A percentile compares a stretch with the other conserved stretches of the same genome.
Conservation (phyloP, 2,329 filamentous ascomycete species). For the Daldinia sp. region DNA sequence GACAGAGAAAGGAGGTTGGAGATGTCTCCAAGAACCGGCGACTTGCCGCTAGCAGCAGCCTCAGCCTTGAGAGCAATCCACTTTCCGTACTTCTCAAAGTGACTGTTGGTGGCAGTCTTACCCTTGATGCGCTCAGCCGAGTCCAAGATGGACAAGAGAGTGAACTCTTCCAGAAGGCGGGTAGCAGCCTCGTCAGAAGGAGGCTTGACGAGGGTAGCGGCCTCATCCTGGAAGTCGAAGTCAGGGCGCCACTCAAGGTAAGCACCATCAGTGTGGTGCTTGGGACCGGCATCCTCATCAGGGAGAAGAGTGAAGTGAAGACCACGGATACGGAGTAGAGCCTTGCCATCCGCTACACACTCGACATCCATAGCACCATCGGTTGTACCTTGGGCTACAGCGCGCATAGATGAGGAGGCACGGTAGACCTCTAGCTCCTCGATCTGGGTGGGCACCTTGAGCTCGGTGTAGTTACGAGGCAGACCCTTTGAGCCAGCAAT, state of each 20-base stretch:
- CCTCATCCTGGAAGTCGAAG: conserved; percentile 10
- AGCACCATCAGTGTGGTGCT: conserved; percentile 11
- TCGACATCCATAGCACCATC: conserved; percentile 5
- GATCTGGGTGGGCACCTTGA: conserved; percentile 10
- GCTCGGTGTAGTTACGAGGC: conserved; percentile 10
- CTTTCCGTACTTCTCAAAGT: conserved; percentile 6
- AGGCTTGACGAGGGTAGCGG: conserved; percentile 5
- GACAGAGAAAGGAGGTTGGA: neutral
- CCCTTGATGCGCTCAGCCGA: conserved; percentile 6
- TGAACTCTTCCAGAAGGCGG: conserved; percentile 4
- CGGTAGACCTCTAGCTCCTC: conserved; percentile 16
- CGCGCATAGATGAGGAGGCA: neutral
- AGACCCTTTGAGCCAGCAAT: conserved; percentile 12
- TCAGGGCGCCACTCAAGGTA: conserved; percentile 15
- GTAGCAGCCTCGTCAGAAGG: conserved; percentile 4
- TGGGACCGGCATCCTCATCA: neutral
- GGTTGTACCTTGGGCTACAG: neutral
- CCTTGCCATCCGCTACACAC: conserved; percentile 6
- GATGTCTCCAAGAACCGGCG: neutral
- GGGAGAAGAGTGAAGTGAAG: conserved; percentile 10
- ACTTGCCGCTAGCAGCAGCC: neutral
- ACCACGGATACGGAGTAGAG: conserved; percentile 6
- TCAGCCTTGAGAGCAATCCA: neutral
- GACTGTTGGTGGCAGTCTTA: neutral
- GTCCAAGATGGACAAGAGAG: conserved; percentile 8